phyloP scores from a whole-genome alignment of 768 basidiomycete genomes.

The Suillus americanus region DNA sequence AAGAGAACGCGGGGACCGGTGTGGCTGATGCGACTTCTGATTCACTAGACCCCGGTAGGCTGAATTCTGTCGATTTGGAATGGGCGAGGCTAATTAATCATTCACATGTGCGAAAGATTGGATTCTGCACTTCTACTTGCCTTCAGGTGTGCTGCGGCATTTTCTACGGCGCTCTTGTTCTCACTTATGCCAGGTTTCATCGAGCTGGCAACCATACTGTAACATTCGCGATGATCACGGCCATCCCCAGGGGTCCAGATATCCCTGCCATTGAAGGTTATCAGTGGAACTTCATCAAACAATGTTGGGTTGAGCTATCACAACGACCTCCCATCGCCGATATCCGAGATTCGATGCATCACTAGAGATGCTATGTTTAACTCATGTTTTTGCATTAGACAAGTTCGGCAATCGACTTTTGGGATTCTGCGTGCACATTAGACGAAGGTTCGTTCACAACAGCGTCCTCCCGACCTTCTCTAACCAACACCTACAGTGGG shows the following conservation, averaged over 20 bases:
- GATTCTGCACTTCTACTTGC: too few species aligned
- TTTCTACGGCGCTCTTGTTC: neutral
- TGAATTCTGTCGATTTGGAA: too few species aligned
- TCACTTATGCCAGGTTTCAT: neutral
- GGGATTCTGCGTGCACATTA: neutral
- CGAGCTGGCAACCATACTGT: neutral
- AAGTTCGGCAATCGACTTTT: neutral
- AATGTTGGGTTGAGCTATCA: conserved; percentile 32
- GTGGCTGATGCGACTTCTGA: too few species aligned
- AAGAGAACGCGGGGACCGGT: too few species aligned
- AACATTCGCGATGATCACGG: conserved; percentile 3
- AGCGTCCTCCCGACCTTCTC: neutral
- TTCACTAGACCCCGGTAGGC: too few species aligned
- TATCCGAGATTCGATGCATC: neutral
- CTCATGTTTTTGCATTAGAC: neutral
- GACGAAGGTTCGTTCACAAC: neutral
- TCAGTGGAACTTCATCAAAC: conserved; percentile 42
- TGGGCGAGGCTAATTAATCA: too few species aligned
- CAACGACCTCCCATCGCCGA: neutral
- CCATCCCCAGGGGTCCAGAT: conserved; percentile 23
- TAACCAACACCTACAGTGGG: neutral
- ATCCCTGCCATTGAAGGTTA: conserved; percentile 35
- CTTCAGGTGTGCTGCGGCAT: too few species aligned
- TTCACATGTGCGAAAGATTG: too few species aligned
- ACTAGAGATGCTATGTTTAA: neutral